These are phyloP conservation scores for Ustilago shanxiensis DNA, from an alignment of 1,284 basidiomycete species.

Conservation along the genomic window DNA sequence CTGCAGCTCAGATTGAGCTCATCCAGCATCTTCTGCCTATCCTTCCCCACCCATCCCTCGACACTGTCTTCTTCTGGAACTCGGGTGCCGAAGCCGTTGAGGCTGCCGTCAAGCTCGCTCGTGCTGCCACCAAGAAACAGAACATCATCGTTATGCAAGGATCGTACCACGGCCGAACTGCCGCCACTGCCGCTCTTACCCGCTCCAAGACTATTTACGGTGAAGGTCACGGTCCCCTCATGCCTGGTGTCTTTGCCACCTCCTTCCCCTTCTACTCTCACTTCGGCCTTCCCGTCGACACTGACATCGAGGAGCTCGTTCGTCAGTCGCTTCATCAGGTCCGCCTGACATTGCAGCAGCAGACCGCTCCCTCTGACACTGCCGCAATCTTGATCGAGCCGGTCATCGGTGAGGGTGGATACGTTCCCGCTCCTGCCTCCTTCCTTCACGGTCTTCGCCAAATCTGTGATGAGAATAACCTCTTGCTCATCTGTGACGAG, in stretches of 20 bases:
- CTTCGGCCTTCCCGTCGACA: slow-evolving; percentile 77
- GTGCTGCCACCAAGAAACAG: slow-evolving; percentile 81
- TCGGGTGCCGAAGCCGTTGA: slow-evolving; percentile 92
- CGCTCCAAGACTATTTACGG: slow-evolving; percentile 91
- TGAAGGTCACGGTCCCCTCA: slow-evolving; percentile 81
- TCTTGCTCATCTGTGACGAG: slow-evolving; percentile 95
- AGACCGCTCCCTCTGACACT: slow-evolving; percentile 85
- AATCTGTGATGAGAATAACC: slow-evolving; percentile 87
- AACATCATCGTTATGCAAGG: slow-evolving; percentile 90
- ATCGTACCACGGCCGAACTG: slow-evolving; percentile 69
- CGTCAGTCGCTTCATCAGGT: slow-evolving; percentile 83
- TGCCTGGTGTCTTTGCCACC: slow-evolving; percentile 86
- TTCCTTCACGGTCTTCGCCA: slow-evolving; percentile 84
- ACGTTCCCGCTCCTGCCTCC: slow-evolving; percentile 85
- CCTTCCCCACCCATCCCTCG: slow-evolving; percentile 87
- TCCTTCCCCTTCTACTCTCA: slow-evolving; percentile 97
- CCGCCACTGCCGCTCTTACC: slow-evolving; percentile 86
- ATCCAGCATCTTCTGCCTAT: slow-evolving; percentile 59
- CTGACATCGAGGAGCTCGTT: slow-evolving; percentile 78
- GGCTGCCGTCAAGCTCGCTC: slow-evolving; percentile 78
- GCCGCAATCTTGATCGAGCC: slow-evolving; percentile 93
- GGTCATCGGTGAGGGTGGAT: slow-evolving; percentile 91
- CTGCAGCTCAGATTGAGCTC: slow-evolving; percentile 56
- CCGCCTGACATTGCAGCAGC: slow-evolving; percentile 84
- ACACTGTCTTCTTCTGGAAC: slow-evolving; percentile 86